A percentile compares a stretch with the other conserved stretches of the same genome.
Evolutionary conservation across 805 yeast species (phyloP).

Genomic region (Zygotorulaspora chibaensis): DNA sequence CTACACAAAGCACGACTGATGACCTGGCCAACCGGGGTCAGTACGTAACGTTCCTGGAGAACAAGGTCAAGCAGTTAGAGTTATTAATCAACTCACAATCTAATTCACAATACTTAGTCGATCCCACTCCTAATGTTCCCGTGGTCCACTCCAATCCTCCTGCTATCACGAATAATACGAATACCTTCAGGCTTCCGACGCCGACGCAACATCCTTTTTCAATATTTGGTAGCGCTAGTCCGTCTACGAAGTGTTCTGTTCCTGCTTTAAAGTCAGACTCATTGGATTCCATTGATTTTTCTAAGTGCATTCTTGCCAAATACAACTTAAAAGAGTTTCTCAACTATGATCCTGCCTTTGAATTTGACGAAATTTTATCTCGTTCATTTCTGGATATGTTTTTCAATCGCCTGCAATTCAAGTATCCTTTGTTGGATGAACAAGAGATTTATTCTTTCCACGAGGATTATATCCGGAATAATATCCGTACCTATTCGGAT

Average conservation of each 20-base stretch:
- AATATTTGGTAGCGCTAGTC: not conserved
- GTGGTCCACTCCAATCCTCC: not conserved
- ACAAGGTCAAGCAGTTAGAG: conserved; percentile 50
- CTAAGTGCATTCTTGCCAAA: conserved; percentile 42
- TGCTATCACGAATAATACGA: not conserved
- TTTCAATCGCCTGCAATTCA: conserved; percentile 51
- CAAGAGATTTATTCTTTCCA: conserved; percentile 48
- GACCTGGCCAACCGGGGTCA: conserved; percentile 43
- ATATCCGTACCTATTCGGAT: conserved; percentile 36
- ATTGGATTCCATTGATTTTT: conserved; percentile 39
- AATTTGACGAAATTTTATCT: conserved; percentile 47
- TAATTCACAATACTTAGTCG: not conserved
- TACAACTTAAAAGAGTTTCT: conserved; percentile 45
- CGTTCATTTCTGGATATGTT: conserved; percentile 51
- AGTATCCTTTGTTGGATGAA: conserved; percentile 53
- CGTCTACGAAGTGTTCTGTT: conserved; percentile 21
- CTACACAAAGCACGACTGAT: not conserved
- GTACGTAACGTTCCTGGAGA: conserved; percentile 54
- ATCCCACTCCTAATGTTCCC: not conserved
- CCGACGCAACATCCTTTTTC: conserved; percentile 1
- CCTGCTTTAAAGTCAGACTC: conserved; percentile 30
- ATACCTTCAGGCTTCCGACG: not conserved
- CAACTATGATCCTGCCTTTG: conserved; percentile 47
- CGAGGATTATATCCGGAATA: conserved; percentile 43
- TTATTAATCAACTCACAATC: not conserved